Conservation (phyloP, 352 stramenopile species). For the Phytophthora cactorum region DNA sequence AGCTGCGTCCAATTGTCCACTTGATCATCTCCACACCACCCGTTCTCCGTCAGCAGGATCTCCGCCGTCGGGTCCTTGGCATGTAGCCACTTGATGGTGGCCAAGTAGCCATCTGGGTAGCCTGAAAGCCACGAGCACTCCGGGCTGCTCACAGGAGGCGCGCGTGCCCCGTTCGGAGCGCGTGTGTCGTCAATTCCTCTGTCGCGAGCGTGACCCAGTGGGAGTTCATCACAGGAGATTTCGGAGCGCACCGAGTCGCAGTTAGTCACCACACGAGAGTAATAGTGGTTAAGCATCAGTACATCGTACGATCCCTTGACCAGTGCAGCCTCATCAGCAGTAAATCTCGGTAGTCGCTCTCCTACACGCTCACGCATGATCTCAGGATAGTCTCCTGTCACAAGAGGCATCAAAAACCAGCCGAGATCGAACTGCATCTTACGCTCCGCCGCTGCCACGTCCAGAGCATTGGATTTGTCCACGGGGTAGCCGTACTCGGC, state of each 20-base stretch:
- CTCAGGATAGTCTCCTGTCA: constrained; percentile 91
- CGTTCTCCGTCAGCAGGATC: constrained; percentile 75
- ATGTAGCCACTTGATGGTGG: constrained; percentile 76
- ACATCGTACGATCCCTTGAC: constrained; percentile 92
- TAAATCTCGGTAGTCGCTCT: constrained; percentile 88
- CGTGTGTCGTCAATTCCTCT: constrained; percentile 60
- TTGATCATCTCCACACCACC: constrained; percentile 61
- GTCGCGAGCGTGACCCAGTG: constrained; percentile 52
- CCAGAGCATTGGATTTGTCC: constrained; percentile 52
- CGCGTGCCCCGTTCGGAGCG: constrained; percentile 58
- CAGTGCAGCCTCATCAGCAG: constrained; percentile 62
- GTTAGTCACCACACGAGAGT: constrained; percentile 56
- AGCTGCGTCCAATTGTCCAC: constrained; percentile 64
- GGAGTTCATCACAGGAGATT: constrained; percentile 40
- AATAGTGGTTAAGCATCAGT: constrained; percentile 96
- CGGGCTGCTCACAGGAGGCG: constrained; percentile 24
- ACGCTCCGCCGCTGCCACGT: constrained; percentile 73
- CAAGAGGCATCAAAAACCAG: constrained; percentile 94
- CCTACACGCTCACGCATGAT: constrained; percentile 89
- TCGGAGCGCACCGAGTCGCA: constrained; percentile 42
- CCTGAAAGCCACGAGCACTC: constrained; percentile 51
- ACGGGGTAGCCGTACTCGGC: constrained; percentile 79
- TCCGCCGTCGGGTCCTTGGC: constrained; percentile 45
- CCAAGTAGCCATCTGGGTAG: constrained; percentile 60
- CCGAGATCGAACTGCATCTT: constrained; percentile 91